Percentiles rank a stretch among this genome's conserved stretches.
These are phyloP conservation scores for Diddensiella santjacobensis DNA, from an alignment of 805 yeast genomes.

Conservation along the genomic window DNA sequence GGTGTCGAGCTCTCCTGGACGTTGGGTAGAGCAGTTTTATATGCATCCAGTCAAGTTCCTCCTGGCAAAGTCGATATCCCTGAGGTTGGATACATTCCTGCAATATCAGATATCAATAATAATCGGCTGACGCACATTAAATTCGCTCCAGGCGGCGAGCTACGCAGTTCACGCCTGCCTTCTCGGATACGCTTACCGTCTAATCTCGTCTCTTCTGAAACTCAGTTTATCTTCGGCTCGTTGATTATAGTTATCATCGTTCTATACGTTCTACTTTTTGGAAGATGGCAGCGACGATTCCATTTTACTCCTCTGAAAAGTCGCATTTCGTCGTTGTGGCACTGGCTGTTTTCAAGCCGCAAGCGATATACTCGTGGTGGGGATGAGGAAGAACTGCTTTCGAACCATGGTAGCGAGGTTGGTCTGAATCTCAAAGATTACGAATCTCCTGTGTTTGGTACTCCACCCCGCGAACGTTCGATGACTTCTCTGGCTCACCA, in stretches of 20 bases:
- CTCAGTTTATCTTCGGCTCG: neutral
- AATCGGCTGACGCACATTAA: conserved; percentile 10
- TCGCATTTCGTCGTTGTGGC: conserved; percentile 1
- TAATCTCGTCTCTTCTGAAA: neutral
- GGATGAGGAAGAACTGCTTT: neutral
- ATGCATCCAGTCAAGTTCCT: conserved; percentile 67
- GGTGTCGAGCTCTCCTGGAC: conserved; percentile 95
- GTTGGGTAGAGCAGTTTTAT: conserved; percentile 75
- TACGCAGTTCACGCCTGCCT: conserved; percentile 2
- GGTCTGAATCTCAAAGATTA: conserved; percentile 1
- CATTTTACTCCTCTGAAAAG: neutral
- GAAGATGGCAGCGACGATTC: conserved; percentile 1
- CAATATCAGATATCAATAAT: conserved; percentile 3
- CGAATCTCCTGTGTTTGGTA: neutral
- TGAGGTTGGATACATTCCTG: conserved; percentile 25
- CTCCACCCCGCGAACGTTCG: neutral
- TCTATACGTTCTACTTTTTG: neutral
- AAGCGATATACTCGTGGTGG: neutral
- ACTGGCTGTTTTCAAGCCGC: neutral
- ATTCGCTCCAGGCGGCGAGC: conserved; percentile 28
- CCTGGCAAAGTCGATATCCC: conserved; percentile 8
- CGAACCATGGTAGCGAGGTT: neutral
- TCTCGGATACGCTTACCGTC: neutral
- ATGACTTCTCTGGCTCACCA: neutral
- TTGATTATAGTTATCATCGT: neutral